phyloP scores from a whole-genome alignment of 2,329 filamentous ascomycete genomes.

The Stagonosporopsis rhizophila region DNA sequence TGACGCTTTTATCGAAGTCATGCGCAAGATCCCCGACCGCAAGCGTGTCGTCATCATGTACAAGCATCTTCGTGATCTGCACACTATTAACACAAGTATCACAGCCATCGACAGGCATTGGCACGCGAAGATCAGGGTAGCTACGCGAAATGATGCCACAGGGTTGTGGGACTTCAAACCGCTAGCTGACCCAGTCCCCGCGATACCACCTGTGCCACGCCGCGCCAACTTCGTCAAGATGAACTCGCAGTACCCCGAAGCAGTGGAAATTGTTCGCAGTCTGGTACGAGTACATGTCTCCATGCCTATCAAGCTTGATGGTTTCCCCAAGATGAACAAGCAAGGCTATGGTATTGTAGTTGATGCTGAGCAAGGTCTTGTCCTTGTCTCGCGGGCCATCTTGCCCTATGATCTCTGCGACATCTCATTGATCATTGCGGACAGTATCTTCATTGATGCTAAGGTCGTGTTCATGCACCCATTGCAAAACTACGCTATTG shows the following conservation, averaged over 20 bases:
- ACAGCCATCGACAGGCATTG: constrained; percentile 94
- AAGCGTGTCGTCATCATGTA: constrained; percentile 92
- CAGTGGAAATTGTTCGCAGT: constrained; percentile 91
- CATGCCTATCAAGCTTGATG: constrained; percentile 95
- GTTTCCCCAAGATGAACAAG: constrained; percentile 93
- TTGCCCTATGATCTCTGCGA: constrained; percentile 97
- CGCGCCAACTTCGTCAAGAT: constrained; percentile 92
- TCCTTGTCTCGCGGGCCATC: constrained; percentile 91
- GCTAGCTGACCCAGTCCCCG: constrained; percentile 79
- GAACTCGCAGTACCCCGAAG: constrained; percentile 84
- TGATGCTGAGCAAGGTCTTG: constrained; percentile 93
- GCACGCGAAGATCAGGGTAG: constrained; percentile 92
- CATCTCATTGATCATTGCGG: constrained; percentile 93
- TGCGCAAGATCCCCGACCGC: constrained; percentile 81
- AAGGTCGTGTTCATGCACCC: constrained; percentile 97
- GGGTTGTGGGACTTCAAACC: constrained; percentile 96
- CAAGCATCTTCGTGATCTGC: constrained; percentile 91
- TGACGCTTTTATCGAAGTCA: constrained; percentile 86
- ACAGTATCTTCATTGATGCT: constrained; percentile 92
- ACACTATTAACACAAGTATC: constrained; percentile 92
- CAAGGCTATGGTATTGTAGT: constrained; percentile 97
- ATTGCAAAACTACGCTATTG: constrained; percentile 93
- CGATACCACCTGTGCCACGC: constrained; percentile 72
- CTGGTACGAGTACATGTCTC: constrained; percentile 93
- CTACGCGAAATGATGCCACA: constrained; percentile 85